Conservation (phyloP, 73 alveolate species). For the Stentor coeruleus region DNA sequence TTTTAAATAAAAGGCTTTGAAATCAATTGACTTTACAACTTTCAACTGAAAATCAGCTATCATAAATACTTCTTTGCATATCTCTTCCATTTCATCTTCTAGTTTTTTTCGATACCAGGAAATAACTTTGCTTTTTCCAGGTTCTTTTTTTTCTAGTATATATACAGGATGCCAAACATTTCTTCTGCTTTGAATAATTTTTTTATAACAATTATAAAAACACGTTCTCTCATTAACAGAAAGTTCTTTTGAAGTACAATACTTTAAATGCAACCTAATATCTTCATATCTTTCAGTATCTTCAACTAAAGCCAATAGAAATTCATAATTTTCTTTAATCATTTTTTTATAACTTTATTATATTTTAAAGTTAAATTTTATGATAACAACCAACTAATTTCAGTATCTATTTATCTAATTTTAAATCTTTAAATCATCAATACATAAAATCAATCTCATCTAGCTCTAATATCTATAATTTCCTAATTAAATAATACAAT, state of each 20-base stretch:
- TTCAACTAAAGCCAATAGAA: neutral
- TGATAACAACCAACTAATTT: no score
- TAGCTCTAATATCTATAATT: no score
- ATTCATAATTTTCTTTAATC: neutral
- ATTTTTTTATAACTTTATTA: no score
- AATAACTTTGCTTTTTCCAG: neutral
- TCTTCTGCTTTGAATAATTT: neutral
- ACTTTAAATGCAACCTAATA: neutral
- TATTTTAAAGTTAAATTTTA: no score
- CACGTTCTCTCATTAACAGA: neutral
- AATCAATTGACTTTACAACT: neutral
- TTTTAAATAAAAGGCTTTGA: constrained; percentile 49
- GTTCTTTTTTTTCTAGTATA: neutral
- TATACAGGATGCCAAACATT: constrained; percentile 1
- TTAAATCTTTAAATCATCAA: no score
- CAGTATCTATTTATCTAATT: no score
- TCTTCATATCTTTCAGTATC: neutral
- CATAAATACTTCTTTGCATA: constrained; percentile 4
- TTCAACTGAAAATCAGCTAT: neutral
- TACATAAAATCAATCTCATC: no score
- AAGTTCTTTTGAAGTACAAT: neutral
- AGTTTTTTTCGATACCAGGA: constrained; percentile 5
- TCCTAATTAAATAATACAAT: no score
- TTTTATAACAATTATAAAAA: neutral
- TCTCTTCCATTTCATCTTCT: constrained; percentile 2